Percentiles rank a stretch among this genome's conserved stretches.
These are phyloP conservation scores for Periconia digitata DNA, from an alignment of 2,329 filamentous ascomycete genomes.

Conservation along the genomic window DNA sequence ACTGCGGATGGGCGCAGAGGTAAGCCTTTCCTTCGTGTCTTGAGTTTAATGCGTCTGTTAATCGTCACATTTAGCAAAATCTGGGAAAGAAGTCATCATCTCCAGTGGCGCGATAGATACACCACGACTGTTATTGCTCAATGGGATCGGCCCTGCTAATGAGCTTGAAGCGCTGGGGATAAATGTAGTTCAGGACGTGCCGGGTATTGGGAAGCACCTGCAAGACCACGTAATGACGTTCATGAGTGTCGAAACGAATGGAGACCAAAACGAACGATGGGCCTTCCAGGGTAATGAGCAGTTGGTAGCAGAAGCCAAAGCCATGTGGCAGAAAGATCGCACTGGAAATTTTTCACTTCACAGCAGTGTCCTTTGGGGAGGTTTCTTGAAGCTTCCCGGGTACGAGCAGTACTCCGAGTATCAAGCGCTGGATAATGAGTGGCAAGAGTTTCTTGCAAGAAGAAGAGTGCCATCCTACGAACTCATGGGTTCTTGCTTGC, in stretches of 20 bases:
- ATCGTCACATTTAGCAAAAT: slow-evolving; percentile 24
- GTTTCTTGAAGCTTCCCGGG: slow-evolving; percentile 53
- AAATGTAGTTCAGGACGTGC: slow-evolving; percentile 42
- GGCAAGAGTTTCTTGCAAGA: slow-evolving; percentile 49
- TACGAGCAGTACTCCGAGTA: slow-evolving; percentile 45
- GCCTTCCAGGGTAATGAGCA: slow-evolving; percentile 37
- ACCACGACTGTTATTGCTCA: slow-evolving; percentile 49
- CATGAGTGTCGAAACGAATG: slow-evolving; percentile 50
- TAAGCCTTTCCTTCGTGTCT: slow-evolving; percentile 32
- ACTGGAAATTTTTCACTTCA: slow-evolving; percentile 39
- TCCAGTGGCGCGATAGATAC: slow-evolving; percentile 37
- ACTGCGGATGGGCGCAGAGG: slow-evolving; percentile 31
- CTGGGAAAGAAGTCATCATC: slow-evolving; percentile 39
- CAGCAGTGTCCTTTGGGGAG: slow-evolving; percentile 54
- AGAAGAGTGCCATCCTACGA: slow-evolving; percentile 62
- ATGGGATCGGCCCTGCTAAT: slow-evolving; percentile 50
- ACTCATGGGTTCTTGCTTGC: slow-evolving; percentile 41
- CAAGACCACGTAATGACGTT: slow-evolving; percentile 49
- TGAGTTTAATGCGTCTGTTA: no score
- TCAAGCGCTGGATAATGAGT: slow-evolving; percentile 47
- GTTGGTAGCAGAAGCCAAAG: slow-evolving; percentile 46
- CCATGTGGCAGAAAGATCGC: slow-evolving; percentile 46
- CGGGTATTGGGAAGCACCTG: slow-evolving; percentile 49
- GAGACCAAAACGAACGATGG: slow-evolving; percentile 41
- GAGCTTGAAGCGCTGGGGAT: slow-evolving; percentile 48